Base-by-base conservation (phyloP, 108 stramenopile genomes). In the Craspedostauros australis region DNA sequence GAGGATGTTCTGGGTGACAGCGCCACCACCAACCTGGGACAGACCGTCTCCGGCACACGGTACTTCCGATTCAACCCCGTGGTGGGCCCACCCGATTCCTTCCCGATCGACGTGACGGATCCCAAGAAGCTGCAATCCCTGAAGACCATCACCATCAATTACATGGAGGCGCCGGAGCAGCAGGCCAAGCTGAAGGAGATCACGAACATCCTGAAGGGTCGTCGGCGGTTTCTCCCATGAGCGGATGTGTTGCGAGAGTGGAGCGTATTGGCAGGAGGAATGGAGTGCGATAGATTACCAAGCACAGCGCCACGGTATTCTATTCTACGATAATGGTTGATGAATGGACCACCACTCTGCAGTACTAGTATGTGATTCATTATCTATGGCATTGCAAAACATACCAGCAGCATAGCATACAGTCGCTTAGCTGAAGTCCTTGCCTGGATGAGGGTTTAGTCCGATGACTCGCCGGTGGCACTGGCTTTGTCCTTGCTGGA, bases 51-150 rank as follows among this genome's bases (percentile, higher is more conserved):
- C 0, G 62, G 75, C 28, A 86, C 84, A 9, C 68, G 74, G 39
- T 91, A 91, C 57, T 80, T 70, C 50, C 77, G 89, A 1, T 83
- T 91, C 61, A 91, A 91, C 55, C 82, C 89, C 0, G 44, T 76
- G 16, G 50, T 91, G 22, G 89, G 89, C 4, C 42, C 47, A 34
- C 76, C 81, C 0, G 69, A 82, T 63, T 64, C 65, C 16, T 68
- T 60, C 27, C 66, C 66, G 19, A 60, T 69, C 29, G 68, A 91
- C 39, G 82, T 76, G 15, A 80, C 80, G 0, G 86, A 91, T 40
- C 81, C 83, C 8, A 59, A 63, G 4, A 69, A 76, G 36, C 57
- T 91, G 28, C 49, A 72, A 41, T 54, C 62, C 32, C 49, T 91
- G 22, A 70, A 70, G 51, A 54, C 72, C 21, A 83, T 87, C 21